Conservation (phyloP, 1,139 yeast species). For the Kurtzmaniella quercitrusa region DNA sequence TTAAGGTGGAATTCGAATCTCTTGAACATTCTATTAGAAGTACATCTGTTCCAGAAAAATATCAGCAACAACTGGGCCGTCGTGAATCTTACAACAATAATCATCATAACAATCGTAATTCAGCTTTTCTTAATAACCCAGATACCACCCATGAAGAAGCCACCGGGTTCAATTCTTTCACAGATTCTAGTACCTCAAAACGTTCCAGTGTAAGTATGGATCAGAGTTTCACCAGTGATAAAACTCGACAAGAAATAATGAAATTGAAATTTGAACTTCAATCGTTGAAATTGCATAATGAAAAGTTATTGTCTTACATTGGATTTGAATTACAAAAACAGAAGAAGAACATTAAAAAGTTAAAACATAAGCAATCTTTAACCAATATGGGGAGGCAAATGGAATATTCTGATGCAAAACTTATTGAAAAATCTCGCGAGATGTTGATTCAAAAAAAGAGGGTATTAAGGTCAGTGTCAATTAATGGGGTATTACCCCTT, state of each 20-base stretch:
- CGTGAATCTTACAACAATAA: background rate
- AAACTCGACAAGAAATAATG: constrained; percentile 47
- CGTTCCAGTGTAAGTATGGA: constrained; percentile 36
- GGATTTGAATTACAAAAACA: constrained; percentile 54
- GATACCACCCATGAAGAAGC: background rate
- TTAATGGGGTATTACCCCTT: constrained; percentile 29
- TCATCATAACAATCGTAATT: constrained; percentile 13
- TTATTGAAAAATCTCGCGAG: constrained; percentile 42
- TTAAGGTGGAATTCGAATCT: constrained; percentile 42
- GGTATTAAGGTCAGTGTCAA: constrained; percentile 42
- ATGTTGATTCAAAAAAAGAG: constrained; percentile 41
- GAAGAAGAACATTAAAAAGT: constrained; percentile 38
- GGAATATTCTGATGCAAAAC: constrained; percentile 53
- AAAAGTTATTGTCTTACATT: constrained; percentile 52
- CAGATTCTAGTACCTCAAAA: constrained; percentile 25
- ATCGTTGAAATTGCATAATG: constrained; percentile 52
- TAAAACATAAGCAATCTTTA: constrained; percentile 35
- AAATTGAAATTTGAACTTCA: constrained; percentile 52
- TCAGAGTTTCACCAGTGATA: constrained; percentile 25
- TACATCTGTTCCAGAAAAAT: constrained; percentile 28
- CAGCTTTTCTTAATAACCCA: constrained; percentile 18
- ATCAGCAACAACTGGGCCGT: constrained; percentile 4
- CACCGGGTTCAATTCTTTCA: background rate
- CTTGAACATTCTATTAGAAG: constrained; percentile 18
- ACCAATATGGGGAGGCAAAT: constrained; percentile 19